Evolutionary conservation across 176 grass and related monocot species (phyloP), one percentile per base, ranked within the genome.

Genomic region (Chloris gayana): DNA sequence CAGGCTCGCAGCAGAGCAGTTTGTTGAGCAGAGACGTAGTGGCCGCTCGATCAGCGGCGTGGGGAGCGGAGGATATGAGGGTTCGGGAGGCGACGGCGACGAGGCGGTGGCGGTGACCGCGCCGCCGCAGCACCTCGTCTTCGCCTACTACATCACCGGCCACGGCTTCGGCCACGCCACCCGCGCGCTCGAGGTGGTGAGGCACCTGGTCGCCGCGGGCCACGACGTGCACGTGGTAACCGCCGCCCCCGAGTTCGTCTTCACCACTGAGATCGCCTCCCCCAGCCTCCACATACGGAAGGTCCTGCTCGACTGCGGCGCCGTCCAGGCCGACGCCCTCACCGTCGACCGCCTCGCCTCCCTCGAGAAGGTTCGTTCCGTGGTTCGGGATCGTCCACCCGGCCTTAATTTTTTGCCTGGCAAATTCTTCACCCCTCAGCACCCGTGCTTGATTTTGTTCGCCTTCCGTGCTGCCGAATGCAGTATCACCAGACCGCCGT

Each of bases 91-190:
- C 26, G 79, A 85, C 58, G 84, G 39, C 14, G 81, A 61, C 14
- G 71, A 72, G 54, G 71, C 64, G 44, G 81, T 32, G 39, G 63
- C 22, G 61, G 64, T 25, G 57, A 77, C 76, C 27, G 54, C 72
- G 70, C 64, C 69, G 35, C 83, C 67, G 71, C 74, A 58, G 81
- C 88, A 72, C 18, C 88, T 95, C 22, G 88, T 95, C 62, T 93
- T 95, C 60, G 96, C 92, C 60, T 99, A 88, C 83, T 99, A 99
- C 87, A 84, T 95, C 77, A 99, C 96, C 67, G 96, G 92, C 70
- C 92, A 99, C 64, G 96, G 96, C 61, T 99, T 99, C 82, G 96
- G 92, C 76, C 96, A 99, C 84, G 96, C 96, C 75, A 99, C 92
- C 4, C 92, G 96, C 50, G 88, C 91, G 45, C 78, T 98, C 33